Base-by-base conservation (phyloP, 2,329 filamentous ascomycete species). In the Chrysosporium queenslandicum region DNA sequence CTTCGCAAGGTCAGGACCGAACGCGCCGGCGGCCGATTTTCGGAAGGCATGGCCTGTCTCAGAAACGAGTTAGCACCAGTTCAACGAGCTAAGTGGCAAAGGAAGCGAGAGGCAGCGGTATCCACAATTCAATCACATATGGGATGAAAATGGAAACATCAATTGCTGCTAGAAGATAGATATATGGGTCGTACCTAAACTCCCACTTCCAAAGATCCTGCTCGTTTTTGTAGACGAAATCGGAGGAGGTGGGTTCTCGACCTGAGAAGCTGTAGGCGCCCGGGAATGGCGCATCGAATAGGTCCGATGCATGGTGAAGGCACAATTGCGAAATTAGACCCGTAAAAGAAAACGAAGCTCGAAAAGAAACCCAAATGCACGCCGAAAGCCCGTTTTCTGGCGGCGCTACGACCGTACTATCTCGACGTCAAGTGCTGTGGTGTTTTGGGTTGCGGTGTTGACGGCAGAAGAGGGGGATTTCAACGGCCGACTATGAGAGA, bases 281-380 rank as follows among this genome's bases (percentile, higher is more conserved):
- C 92, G 85, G 72, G 87, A 85, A 74, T 94, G 86, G 84, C 92
- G 90, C 92, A 96, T 94, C 64, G 89, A 95, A 72, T 97, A 98
- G 60, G 92, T 96, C 71, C 91, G 89, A 81, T 98, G 92, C 91
- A 98, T 98, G 58, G 57, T 66, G 64, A 48, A 55, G 48, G 20
- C 21, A 49, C 14, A 32, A n/a, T 14, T 32, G 46, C 36, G 11
- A 23, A 47, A 23, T 20, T 41, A 49, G 20, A 29, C 21, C 18
- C 18, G 48, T 43, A 37, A 45, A 21, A 39, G 29, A 18, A 29
- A 29, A 43, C 21, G 20, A 14, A 43, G 21, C 36, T 27, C 23
- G 12, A 23, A 37, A 39, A 9, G 16, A 25, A 27, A 27, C 4
- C n/a, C 29, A 23, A 16, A 39, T 29, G 25, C n/a, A 20, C 18